phyloP scores from a whole-genome alignment of 805 yeast species.

The Cyberlindnera suaveolens region DNA sequence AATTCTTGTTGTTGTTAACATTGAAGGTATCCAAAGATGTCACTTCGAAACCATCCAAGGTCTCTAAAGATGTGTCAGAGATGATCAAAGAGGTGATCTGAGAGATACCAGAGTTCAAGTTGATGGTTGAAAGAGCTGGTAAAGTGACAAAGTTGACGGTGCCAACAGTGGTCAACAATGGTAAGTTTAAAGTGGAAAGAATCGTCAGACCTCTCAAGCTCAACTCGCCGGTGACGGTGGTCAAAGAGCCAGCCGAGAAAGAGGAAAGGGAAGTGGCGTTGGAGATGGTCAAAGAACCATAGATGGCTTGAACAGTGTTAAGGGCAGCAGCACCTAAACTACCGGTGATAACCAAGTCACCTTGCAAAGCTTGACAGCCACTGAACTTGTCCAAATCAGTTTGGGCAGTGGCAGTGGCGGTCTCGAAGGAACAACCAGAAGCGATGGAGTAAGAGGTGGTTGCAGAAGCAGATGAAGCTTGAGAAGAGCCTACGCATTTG shows the following conservation, averaged over 20 bases:
- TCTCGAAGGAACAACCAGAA: slow-evolving; percentile 60
- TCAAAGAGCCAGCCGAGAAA: slow-evolving; percentile 74
- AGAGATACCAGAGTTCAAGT: slow-evolving; percentile 65
- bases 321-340: slow-evolving; percentile 57
- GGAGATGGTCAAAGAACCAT: slow-evolving; percentile 65
- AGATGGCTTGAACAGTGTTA: slow-evolving; percentile 68
- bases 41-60: slow-evolving; percentile 61
- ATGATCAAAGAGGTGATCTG: slow-evolving; percentile 64
- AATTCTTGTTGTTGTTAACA: slow-evolving; percentile 85
- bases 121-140: slow-evolving; percentile 71
- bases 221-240: slow-evolving; percentile 68
- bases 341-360: slow-evolving; percentile 70
- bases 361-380: slow-evolving; percentile 73
- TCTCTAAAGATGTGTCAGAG: slow-evolving; percentile 66
- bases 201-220: slow-evolving; percentile 57
- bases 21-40: slow-evolving; percentile 47
- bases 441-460: slow-evolving; percentile 41
- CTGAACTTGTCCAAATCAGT: slow-evolving; percentile 68
- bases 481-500: slow-evolving; percentile 28
- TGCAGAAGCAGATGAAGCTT: slow-evolving; percentile 50
- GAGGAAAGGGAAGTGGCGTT: slow-evolving; percentile 59
- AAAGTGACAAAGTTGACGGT: slow-evolving; percentile 73
- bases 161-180: slow-evolving; percentile 77
- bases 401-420: slow-evolving; percentile 72
- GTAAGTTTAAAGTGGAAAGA: slow-evolving; percentile 64